A percentile compares a stretch with the other conserved stretches of the same genome.
These are phyloP conservation scores for Vigna mungo DNA, from an alignment of 306 rosid species.

Conservation along the genomic window DNA sequence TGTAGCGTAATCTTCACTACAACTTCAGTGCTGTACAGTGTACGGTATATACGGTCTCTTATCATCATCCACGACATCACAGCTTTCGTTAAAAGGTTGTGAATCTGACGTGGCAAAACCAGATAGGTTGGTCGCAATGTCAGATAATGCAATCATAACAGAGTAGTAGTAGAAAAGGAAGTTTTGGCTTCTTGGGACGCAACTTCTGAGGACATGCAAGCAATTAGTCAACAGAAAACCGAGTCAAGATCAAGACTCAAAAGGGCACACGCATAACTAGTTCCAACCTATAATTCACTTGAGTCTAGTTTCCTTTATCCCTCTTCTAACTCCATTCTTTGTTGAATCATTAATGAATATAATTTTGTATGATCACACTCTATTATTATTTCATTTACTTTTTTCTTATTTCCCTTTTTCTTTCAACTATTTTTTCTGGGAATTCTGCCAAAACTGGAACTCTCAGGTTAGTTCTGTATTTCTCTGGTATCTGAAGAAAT, in stretches of 20 bases:
- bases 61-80: neutral
- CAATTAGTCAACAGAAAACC: constrained; percentile 11
- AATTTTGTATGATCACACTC: neutral
- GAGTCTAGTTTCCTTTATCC: neutral
- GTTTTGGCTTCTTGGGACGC: neutral
- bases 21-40: neutral
- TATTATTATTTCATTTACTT: neutral
- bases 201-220: neutral
- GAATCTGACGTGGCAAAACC: neutral
- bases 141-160: neutral
- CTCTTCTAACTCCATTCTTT: neutral
- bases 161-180: neutral
- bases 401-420: neutral
- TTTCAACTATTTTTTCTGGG: constrained; percentile 18
- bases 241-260: constrained; percentile 19
- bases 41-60: neutral
- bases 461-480: constrained; percentile 49
- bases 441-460: constrained; percentile 9
- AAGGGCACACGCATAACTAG: neutral
- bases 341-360: neutral
- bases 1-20: neutral
- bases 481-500: constrained; percentile 3
- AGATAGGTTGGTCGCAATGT: neutral
- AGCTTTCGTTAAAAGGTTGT: neutral
- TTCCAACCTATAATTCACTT: neutral